Evolutionary conservation across 768 basidiomycete species (phyloP), one percentile per base, ranked within the genome.

Genomic region (Neoboletus brunneissimus): DNA sequence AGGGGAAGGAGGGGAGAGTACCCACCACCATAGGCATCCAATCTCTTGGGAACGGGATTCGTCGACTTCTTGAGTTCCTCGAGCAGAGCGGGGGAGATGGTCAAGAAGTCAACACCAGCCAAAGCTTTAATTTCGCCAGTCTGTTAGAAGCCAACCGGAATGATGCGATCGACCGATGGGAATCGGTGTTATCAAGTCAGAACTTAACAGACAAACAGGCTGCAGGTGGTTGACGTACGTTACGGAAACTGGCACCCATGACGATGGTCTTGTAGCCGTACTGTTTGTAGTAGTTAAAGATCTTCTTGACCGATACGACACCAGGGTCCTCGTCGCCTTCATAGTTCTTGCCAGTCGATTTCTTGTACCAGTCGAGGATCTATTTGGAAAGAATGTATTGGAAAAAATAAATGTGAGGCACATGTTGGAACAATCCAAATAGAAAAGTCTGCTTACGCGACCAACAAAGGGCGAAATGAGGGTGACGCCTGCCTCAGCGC

Each of bases 311-410:
- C 41, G 91, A 94, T 74, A 86, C 75, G 66, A 99, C 97, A 79
- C 97, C 96, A 12, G 96, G 96, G 79, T 98, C 96, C 45, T 87
- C 84, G 61, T 91, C 93, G 49, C 92, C 94, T 63, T 86, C 84
- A 80, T 94, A 98, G 69, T 78, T 81, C 79, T 89, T 88, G 47
- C 93, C 93, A 56, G 89, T 85, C 64, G 75, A 64, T 77, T 93
- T 92, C 86, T 99, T 99, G 88, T 99, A 85, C 94, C 94, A 99
- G 77, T 99, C 97, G 63, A 99, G 90, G 72, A 98, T 99, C 91
- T 92, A 64, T 40, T 54, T 41, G 23, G 44, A 23, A 51, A 51
- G 11, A 62, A 55, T 55, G 42, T 59, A 62, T 50, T 48, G 56
- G 18, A 40, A 38, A 41, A 20, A 40, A 38, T 37, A 37, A 4